Evolutionary conservation across 352 stramenopile species (phyloP).

Genomic region (Globisporangium mamillatum): DNA sequence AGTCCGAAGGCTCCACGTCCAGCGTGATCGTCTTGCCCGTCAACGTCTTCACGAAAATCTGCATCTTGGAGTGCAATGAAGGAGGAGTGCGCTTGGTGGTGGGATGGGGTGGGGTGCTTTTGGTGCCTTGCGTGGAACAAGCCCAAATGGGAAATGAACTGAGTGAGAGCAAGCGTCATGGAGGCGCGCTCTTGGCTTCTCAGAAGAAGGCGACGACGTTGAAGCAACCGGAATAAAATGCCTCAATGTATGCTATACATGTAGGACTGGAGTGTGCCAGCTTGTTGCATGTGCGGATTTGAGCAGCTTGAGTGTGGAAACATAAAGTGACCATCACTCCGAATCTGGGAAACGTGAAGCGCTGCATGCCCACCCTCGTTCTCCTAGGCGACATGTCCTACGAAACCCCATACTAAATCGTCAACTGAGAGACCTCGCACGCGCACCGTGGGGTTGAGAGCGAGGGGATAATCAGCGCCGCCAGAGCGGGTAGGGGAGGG

Average conservation of each 20-base stretch:
- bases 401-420: background rate
- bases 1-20: slow-evolving; percentile 91
- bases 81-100: no score
- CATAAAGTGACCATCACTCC: slow-evolving; percentile 10
- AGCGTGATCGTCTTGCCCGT: slow-evolving; percentile 91
- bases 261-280: no score
- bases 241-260: background rate
- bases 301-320: background rate
- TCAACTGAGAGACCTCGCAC: slow-evolving; percentile 3
- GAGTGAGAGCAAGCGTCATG: background rate
- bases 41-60: slow-evolving; percentile 93
- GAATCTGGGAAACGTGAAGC: slow-evolving; percentile 7
- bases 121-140: slow-evolving; percentile 8
- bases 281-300: background rate
- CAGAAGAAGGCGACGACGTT: background rate
- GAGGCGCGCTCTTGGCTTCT: slow-evolving; percentile 1
- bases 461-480: no score
- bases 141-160: slow-evolving; percentile 22
- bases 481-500: background rate
- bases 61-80: slow-evolving; percentile 73
- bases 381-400: slow-evolving; percentile 14
- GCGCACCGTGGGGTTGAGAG: slow-evolving; percentile 2
- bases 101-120: slow-evolving; percentile 33
- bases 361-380: background rate
- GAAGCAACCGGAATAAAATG: background rate